Base-by-base conservation (phyloP, 1,139 yeast species). In the Yamadazyma membranifaciens region DNA sequence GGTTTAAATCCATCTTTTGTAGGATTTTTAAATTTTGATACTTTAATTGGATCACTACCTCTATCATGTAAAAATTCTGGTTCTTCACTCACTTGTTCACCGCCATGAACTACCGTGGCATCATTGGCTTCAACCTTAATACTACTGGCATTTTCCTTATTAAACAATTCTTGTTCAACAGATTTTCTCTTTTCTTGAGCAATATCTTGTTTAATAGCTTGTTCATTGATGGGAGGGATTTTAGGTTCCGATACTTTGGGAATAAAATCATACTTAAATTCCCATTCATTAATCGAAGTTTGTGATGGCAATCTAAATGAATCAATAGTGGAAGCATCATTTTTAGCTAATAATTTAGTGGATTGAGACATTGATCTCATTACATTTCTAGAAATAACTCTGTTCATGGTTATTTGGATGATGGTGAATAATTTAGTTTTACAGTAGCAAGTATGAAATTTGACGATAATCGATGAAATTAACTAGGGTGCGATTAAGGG, bases 211-310 rank as follows among this genome's bases (percentile, higher is more conserved):
- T 69, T 62, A 31, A 76, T 72, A 1, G 81, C 81, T 47, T 75
- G 75, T 17, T 67, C 62, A 38, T 76, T 69, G 40, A 76, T 61
- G 4, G 81, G 78, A 7, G 82, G 81, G 17, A 76, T 69, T 55
- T 75, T 73, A 15, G 79, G 75, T 39, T 69, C 69, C 9, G 65
- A 41, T 12, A 63, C 63, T 48, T 67, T 69, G 17, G 77, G 77
- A 40, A 70, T 63, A 46, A 67, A 72, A 53, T 72, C 77, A 52
- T 77, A 76, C 52, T 73, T 75, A 61, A 75, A 77, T 50, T 69
- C 78, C 70, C 73, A 64, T 56, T 76, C 73, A 52, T 63, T 65
- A 52, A 72, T 67, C 28, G 76, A 71, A 2, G 76, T 67, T 47
- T 72, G 78, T 3, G 75, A 69, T 14, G 78, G 78, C 39, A 72